Evolutionary conservation across 1,284 basidiomycete species (phyloP).

Genomic region (Ustilago bromivora): DNA sequence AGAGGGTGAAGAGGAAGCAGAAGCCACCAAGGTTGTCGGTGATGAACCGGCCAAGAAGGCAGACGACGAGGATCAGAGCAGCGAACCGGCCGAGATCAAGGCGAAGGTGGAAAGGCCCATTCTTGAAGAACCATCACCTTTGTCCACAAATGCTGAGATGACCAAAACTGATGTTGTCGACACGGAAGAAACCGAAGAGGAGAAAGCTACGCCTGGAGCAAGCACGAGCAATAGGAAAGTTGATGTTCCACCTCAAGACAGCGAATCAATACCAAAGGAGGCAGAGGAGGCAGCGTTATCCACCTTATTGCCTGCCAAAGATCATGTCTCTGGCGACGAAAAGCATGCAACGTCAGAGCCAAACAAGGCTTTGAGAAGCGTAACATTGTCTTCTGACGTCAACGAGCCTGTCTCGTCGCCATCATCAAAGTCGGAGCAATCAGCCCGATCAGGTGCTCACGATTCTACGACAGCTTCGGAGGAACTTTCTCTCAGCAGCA

Average conservation of each 20-base stretch:
- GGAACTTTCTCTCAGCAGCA: neutral
- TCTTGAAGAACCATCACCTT: neutral
- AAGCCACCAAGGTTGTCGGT: neutral
- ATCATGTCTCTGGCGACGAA: neutral
- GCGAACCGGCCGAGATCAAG: neutral
- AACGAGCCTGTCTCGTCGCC: neutral
- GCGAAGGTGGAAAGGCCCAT: neutral
- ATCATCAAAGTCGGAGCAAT: neutral
- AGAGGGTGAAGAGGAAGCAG: constrained; percentile 2
- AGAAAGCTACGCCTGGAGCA: neutral
- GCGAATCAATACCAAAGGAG: neutral
- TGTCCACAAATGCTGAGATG: neutral
- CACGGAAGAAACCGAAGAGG: neutral
- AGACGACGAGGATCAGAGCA: neutral
- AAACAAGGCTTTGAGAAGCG: neutral
- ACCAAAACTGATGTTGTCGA: neutral
- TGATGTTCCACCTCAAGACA: neutral
- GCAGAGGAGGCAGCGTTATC: neutral
- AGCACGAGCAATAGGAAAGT: neutral
- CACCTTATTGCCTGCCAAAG: neutral
- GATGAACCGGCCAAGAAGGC: neutral
- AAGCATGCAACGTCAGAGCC: neutral
- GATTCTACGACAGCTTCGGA: neutral
- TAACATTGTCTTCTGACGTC: neutral
- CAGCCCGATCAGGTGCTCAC: no score